Evolutionary conservation across 2,329 filamentous ascomycete species (phyloP), one percentile per base, ranked within the genome.

Genomic region (Malbranchea cinnamomea): DNA sequence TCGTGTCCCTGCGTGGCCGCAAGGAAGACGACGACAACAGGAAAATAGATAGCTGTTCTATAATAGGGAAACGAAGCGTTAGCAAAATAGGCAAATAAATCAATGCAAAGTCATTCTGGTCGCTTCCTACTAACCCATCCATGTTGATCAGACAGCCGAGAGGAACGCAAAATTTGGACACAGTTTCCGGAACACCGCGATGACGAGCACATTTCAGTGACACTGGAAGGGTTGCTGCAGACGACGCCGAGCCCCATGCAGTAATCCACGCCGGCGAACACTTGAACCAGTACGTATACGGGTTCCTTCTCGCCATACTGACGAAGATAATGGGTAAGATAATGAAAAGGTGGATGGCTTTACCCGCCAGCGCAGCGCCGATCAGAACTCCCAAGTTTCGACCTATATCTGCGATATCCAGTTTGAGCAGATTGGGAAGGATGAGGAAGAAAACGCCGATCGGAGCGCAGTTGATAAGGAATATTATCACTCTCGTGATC

Each of bases 371-470:
- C 1, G 57, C 56, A 1, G 50, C 60, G 5, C 58, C 64, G 23
- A 68, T 65, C 8, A 68, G 48, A 2, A 67, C 46, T 9, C 63
- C 65, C 2, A 68, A 45, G 37, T 67, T 68, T 19, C 45, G 35
- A 10, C 63, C 65, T 22, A 67, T 64, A 6, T 59, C 48, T 4
- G 41, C 48, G 23, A 68, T 57, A 35, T 66, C 48, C 14, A 68
- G 57, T 23, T 50, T 57, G 47, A 67, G 58, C 23, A 68, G 43
- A 40, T 68, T 68, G 23, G 62, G 53, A 35, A 68, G 43, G 37
- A 68, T 67, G 21, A 67, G 48, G 47, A 63, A 67, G 47, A 68
- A 68, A 31, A 68, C 62, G 39, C 64, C 64, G 17, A 65, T 50
- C 1, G 65, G 64, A 0, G 64, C 63, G 4, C 59, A 35, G 33